Evolutionary conservation across 2,329 filamentous ascomycete genomes (phyloP), one percentile per base, ranked within the genome.

Genomic region (Aspergillus quadrilineatus): DNA sequence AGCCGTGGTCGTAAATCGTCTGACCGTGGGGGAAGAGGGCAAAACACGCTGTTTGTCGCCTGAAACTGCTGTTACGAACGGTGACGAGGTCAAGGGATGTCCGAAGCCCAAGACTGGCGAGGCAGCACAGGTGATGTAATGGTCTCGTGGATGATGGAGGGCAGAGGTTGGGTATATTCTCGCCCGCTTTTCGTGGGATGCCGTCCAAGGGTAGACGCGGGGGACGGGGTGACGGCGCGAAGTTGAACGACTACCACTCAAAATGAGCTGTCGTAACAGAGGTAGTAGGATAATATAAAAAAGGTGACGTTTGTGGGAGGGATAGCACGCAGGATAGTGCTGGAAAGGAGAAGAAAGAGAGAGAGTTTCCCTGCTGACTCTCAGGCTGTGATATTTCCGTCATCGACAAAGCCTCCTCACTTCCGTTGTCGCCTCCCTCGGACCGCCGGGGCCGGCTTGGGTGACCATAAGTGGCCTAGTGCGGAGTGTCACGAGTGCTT

Each of bases 381-480:
- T 51, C 34, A 55, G 51, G 55, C 53, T 57, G 57, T 61, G 55
- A 64, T 61, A 54, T 65, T 63, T 59, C 63, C 63, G 60, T 65
- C 63, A 65, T 65, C 56, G 14, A 50, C 54, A 53, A 45, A 48
- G 50, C 58, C 34, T 60, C 59, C 60, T 65, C 60, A 65, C 60
- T 58, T 48, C 30, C 32, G 37, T 47, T 54, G 53, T 57, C 44
- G 54, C 59, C 55, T 53, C 22, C 39, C 26, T 60, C 60, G 56
- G 59, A 34, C 41, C 36, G 22, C 60, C 60, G 58, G 46, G 12
- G 22, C 22, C 22, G 22, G 22, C 44, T 55, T 50, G 55, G 50
- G 47, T 26, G 15, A 14, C 32, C 43, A 42, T 8, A 48, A 32
- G 8, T 1, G 37, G 55, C 28, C 26, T 63, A 61, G 59, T 28